These are phyloP conservation scores for Amphichorda felina DNA, from an alignment of 2,329 filamentous ascomycete genomes.

Conservation along the genomic window DNA sequence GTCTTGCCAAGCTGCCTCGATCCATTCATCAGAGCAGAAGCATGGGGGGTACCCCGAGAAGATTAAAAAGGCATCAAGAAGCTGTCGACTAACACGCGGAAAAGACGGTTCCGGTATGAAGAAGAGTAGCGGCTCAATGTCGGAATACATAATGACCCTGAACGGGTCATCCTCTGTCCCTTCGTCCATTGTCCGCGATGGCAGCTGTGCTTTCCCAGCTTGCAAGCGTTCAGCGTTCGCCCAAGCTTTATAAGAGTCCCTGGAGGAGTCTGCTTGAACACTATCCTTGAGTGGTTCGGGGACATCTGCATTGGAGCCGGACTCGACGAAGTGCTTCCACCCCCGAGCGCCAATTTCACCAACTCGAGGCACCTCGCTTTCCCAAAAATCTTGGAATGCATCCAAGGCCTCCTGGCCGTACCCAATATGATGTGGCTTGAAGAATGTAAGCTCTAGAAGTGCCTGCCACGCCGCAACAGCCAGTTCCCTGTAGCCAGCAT, in stretches of 20 bases:
- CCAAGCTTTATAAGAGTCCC: constrained; percentile 40
- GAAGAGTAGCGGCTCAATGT: constrained; percentile 55
- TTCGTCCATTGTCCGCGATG: constrained; percentile 66
- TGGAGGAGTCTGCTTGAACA: constrained; percentile 11
- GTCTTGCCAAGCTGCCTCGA: constrained; percentile 16
- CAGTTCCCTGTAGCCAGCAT: constrained; percentile 68
- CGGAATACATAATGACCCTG: constrained; percentile 67
- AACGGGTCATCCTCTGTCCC: constrained; percentile 71
- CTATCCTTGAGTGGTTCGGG: constrained; percentile 20
- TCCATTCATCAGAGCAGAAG: constrained; percentile 15
- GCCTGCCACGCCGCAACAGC: constrained; percentile 77
- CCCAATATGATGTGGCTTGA: constrained; percentile 32
- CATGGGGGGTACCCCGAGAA: constrained; percentile 54
- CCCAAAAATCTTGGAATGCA: constrained; percentile 69
- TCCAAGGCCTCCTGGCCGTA: constrained; percentile 14
- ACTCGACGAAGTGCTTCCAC: constrained; percentile 47
- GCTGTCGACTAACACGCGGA: constrained; percentile 22
- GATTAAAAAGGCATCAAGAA: constrained; percentile 60
- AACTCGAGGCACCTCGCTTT: constrained; percentile 66
- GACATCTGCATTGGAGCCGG: constrained; percentile 21
- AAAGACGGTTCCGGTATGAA: constrained; percentile 28
- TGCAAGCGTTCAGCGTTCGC: constrained; percentile 39
- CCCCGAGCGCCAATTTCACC: constrained; percentile 63
- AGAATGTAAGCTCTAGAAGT: constrained; percentile 59
- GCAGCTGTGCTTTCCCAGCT: constrained; percentile 37